These are phyloP conservation scores for Plenodomus lindquistii DNA, from an alignment of 2,329 filamentous ascomycete genomes.

Conservation along the genomic window DNA sequence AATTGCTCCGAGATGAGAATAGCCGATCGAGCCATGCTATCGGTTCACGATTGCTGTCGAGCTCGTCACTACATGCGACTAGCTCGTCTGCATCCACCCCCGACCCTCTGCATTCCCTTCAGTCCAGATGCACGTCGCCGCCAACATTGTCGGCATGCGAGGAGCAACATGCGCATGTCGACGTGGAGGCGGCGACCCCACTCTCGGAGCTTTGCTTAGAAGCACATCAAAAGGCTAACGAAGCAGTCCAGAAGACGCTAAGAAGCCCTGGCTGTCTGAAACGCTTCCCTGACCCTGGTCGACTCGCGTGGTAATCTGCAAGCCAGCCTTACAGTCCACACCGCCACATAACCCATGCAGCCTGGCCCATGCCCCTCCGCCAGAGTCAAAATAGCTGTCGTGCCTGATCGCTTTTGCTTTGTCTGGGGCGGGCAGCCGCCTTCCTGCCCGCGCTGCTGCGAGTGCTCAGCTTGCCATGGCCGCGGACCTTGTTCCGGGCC, in stretches of 20 bases:
- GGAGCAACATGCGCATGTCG: neutral
- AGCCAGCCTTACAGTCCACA: conserved; percentile 43
- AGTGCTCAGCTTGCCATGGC: neutral
- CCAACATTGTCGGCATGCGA: conserved; percentile 10
- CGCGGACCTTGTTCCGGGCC: conserved; percentile 8
- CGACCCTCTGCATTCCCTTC: conserved; percentile 16
- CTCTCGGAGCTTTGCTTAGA: conserved; percentile 33
- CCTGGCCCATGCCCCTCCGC: neutral
- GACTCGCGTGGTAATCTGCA: conserved; percentile 44
- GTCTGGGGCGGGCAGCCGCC: conserved; percentile 16
- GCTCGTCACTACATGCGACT: conserved; percentile 6
- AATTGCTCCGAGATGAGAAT: neutral
- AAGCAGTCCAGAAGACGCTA: conserved; percentile 37
- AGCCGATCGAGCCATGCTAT: conserved; percentile 4
- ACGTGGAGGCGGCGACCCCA: conserved; percentile 15
- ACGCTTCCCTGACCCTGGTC: conserved; percentile 35
- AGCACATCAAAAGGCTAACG: conserved; percentile 30
- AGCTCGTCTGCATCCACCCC: conserved; percentile 9
- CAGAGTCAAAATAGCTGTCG: conserved; percentile 22
- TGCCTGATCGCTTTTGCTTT: conserved; percentile 32
- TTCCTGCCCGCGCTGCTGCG: conserved; percentile 11
- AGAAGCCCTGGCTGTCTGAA: conserved; percentile 42
- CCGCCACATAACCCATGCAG: conserved; percentile 20
- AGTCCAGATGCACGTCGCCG: conserved; percentile 17
- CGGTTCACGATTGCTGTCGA: conserved; percentile 3